Evolutionary conservation across 495 filamentous ascomycete species (phyloP), one percentile per base, ranked within the genome.

Genomic region (Melanomma pulvis-pyrius): DNA sequence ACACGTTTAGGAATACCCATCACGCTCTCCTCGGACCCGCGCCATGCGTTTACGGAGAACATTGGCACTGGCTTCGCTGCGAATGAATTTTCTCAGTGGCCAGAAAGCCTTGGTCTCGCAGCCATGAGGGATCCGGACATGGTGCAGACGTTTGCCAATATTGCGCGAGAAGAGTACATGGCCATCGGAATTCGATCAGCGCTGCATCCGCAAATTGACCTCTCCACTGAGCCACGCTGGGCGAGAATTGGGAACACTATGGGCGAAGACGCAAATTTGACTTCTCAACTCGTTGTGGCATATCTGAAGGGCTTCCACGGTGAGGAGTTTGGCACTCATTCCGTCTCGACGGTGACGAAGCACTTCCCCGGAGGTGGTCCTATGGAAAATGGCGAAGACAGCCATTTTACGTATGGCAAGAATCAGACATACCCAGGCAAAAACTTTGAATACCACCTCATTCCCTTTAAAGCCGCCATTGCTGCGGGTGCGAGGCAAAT

Each of bases 321-420:
- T 22, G 61, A 54, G n/a, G 51, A 56, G 17, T 44, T 56, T 59
- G 60, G 76, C 34, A 3, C 69, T 0, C 36, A 64, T 19, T 75
- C 71, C 0, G 74, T 78, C 0, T 62, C 51, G 0, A 77, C 76
- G 0, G 61, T 78, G 22, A 77, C 77, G 1, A 78, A 78, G 46
- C 76, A 79, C 51, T 79, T 79, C 28, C 77, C 76, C 8, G 77
- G 77, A 0, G 75, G 74, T 11, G 76, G 76, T 2, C 72, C 76
- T 15, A 61, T 70, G 68, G 52, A 75, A 54, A 66, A 78, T 34
- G 76, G 77, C 36, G 75, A 79, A 36, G 77, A 79, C 61, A 64
- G 71, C 0, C 77, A 79, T 44, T 79, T 79, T 51, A 41, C 55
- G 8, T 79, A 78, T 53, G 77, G 77, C 2, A 71, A 74, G 60